Evolutionary conservation across 495 filamentous ascomycete genomes (phyloP).

Genomic region (Staphylotrichum longicolle): DNA sequence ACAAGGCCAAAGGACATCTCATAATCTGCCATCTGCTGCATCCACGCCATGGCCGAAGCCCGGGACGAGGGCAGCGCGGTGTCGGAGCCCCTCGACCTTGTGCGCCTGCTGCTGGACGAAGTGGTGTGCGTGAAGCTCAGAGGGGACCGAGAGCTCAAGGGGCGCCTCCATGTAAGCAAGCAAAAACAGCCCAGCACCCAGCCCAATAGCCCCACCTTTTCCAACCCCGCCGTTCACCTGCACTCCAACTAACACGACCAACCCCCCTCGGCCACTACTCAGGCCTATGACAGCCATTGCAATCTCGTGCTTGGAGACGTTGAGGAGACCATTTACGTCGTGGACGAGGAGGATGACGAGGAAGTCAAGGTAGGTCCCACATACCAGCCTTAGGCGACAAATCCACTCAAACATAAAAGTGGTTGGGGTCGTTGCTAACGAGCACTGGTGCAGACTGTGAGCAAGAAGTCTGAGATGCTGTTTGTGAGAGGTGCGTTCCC

Average conservation of each 20-base stretch:
- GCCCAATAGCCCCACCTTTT: neutral
- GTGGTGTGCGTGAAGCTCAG: conserved; percentile 95
- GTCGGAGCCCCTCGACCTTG: conserved; percentile 89
- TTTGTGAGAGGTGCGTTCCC: conserved; percentile 82
- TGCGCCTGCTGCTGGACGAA: conserved; percentile 90
- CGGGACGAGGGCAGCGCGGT: conserved; percentile 66
- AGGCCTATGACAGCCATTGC: conserved; percentile 99
- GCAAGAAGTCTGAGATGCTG: conserved; percentile 98
- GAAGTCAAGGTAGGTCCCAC: conserved; percentile 35
- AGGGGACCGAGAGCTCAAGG: conserved; percentile 93
- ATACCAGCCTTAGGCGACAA: neutral
- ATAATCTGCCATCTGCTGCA: neutral
- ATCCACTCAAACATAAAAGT: too few species aligned
- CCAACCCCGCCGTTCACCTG: neutral
- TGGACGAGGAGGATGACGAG: conserved; percentile 77
- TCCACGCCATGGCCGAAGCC: conserved; percentile 62
- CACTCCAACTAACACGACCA: conserved; percentile 9
- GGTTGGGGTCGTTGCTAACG: neutral
- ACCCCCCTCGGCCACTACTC: neutral
- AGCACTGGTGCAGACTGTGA: conserved; percentile 63
- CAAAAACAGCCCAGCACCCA: too few species aligned
- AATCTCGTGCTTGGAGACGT: conserved; percentile 97
- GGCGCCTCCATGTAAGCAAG: conserved; percentile 77
- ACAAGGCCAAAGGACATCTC: neutral
- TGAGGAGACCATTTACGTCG: conserved; percentile 92